phyloP scores from a whole-genome alignment of 768 basidiomycete genomes.

The Trametes maxima region DNA sequence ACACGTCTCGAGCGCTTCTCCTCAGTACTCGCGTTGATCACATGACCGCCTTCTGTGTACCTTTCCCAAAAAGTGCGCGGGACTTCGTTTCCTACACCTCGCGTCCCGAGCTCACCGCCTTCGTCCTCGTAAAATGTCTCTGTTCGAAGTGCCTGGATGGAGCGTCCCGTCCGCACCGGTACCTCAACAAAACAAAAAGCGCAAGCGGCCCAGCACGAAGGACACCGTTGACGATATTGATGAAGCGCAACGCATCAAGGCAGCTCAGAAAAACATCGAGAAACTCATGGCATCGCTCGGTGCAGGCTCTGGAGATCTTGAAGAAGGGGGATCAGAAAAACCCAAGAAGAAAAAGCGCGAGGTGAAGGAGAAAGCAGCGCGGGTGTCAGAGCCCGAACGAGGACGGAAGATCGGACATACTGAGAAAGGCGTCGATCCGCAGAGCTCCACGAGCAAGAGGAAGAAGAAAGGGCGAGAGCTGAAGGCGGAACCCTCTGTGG shows the following conservation, averaged over 20 bases:
- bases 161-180: constrained; percentile 30
- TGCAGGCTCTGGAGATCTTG: constrained; percentile 19
- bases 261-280: constrained; percentile 37
- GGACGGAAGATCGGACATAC: constrained; percentile 3
- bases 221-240: constrained; percentile 16
- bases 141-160: constrained; percentile 42
- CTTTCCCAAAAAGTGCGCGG: background rate
- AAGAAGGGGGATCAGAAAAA: constrained; percentile 1
- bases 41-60: background rate
- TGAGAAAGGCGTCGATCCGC: background rate
- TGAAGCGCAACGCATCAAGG: constrained; percentile 27
- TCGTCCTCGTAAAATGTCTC: constrained; percentile 28
- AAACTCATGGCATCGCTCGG: constrained; percentile 36
- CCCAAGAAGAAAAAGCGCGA: constrained; percentile 24
- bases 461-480: background rate
- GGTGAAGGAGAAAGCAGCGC: constrained; percentile 12
- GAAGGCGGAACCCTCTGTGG: background rate
- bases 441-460: background rate
- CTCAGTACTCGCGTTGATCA: constrained; percentile 1
- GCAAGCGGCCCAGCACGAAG: constrained; percentile 29
- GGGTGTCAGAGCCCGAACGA: constrained; percentile 2
- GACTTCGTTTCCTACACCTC: background rate
- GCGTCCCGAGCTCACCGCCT: background rate
- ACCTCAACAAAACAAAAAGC: constrained; percentile 27
- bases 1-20: background rate